phyloP scores from a whole-genome alignment of 257 asterid species.

The Scutellaria galericulata region DNA sequence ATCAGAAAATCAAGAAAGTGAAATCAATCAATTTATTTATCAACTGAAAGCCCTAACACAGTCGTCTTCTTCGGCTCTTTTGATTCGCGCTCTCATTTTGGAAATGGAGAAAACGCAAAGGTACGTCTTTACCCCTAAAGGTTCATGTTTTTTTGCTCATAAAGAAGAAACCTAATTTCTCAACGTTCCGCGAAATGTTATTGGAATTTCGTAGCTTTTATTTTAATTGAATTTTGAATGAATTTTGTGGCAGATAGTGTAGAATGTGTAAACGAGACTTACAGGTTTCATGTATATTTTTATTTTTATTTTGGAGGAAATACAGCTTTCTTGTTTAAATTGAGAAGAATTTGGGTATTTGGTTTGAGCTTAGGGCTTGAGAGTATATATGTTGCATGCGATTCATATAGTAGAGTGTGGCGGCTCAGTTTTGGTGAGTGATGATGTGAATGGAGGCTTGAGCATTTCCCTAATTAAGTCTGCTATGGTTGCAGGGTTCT shows the following conservation, averaged over 20 bases:
- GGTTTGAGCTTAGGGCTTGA: conserved; percentile 23
- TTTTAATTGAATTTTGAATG: neutral
- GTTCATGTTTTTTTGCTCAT: neutral
- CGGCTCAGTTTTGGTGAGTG: conserved; percentile 5
- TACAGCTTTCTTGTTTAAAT: neutral
- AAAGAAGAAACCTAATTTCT: conserved; percentile 27
- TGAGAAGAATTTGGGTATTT: neutral
- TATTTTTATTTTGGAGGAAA: no score
- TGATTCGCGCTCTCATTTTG: neutral
- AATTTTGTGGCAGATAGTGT: neutral
- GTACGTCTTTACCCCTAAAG: conserved; percentile 25
- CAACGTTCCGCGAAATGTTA: conserved; percentile 21
- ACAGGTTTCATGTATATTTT: neutral
- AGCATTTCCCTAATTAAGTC: neutral
- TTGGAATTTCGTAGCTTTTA: neutral
- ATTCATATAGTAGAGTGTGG: conserved; percentile 2
- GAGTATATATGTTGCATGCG: neutral
- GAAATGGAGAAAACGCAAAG: conserved; percentile 35
- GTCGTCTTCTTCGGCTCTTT: conserved; percentile 9
- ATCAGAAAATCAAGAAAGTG: neutral
- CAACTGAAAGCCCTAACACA: conserved; percentile 30
- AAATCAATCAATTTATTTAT: neutral
- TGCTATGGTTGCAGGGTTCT: conserved; percentile 10
- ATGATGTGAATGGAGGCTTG: conserved; percentile 14
- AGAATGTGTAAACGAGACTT: conserved; percentile 17